Evolutionary conservation across 495 filamentous ascomycete genomes (phyloP), one percentile per base, ranked within the genome.

Genomic region (Hypoxylon perforatum): DNA sequence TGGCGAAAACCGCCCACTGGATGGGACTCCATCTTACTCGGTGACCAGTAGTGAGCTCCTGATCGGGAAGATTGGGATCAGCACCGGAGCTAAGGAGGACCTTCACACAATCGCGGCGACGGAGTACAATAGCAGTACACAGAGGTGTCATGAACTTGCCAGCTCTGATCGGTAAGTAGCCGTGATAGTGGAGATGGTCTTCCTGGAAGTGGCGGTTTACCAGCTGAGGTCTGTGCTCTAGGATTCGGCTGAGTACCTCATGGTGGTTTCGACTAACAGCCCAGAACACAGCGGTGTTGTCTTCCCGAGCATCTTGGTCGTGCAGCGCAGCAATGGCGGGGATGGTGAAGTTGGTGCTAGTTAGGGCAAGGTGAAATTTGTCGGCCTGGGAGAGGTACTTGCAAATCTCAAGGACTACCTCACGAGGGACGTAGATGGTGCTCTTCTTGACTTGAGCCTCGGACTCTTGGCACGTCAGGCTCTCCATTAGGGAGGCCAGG

Each of bases 211-310:
- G 23, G 12, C 49, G 48, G 22, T 58, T 62, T 14, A 42, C 30
- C 1, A 62, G 39, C 9, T 4, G 19, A 0, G 23, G 30, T 11
- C 47, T 17, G 0, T 14, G 15, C 0, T 22, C 21, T 8, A 67
- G 12, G 14, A 57, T 11, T 1, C 19, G 52, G 6, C 33, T 9
- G 10, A 44, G 42, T 3, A 46, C 11, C 1, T 25, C 0, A 14
- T 14, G 3, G 4, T 11, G 5, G 17, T 57, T 57, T 3, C 21
- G 30, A 11, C 17, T 15, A 6, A 25, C 61, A 17, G 57, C 57
- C 64, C 64, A 67, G 39, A 38, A 56, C 4, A 67, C 38, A 0
- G 51, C 51, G 12, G 36, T 39, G 9, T 61, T 8, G 15, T 67
- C 64, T 1, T 67, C 21, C 0, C 36, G 10, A 1, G 19, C 39